Conservation (phyloP, 306 rosid genomes). For the Echinosophora koreensis region DNA sequence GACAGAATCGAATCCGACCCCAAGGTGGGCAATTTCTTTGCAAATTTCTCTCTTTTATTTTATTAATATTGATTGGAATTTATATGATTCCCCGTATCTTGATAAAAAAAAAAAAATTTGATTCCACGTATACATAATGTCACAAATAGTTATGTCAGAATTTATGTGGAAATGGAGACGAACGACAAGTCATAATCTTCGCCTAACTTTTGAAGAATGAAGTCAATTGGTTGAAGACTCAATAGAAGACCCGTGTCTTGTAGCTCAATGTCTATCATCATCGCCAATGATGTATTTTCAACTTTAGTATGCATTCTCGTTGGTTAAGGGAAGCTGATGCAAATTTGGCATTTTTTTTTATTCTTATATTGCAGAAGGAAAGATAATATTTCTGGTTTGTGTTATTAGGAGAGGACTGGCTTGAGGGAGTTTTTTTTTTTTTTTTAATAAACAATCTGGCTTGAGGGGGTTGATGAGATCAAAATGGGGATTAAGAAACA, state of each 20-base stretch:
- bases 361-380: no score
- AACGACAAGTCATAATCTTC: conserved; percentile 41
- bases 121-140: conserved; percentile 25
- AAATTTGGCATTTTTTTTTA: no score
- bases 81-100: conserved; percentile 27
- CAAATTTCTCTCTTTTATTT: not conserved
- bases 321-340: no score
- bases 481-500: no score
- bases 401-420: no score
- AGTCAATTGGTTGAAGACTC: conserved; percentile 24
- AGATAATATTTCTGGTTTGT: no score
- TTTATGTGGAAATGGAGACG: conserved; percentile 17
- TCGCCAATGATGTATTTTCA: not conserved
- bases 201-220: conserved; percentile 57
- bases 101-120: no score
- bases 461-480: no score
- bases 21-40: not conserved
- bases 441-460: no score
- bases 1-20: no score
- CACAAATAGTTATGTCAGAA: not conserved
- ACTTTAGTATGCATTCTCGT: not conserved
- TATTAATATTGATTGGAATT: conserved; percentile 1
- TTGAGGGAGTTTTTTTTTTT: no score
- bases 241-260: not conserved
- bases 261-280: not conserved